Conservation (phyloP, 2,329 filamentous ascomycete genomes). For the Penicillium nordicum region DNA sequence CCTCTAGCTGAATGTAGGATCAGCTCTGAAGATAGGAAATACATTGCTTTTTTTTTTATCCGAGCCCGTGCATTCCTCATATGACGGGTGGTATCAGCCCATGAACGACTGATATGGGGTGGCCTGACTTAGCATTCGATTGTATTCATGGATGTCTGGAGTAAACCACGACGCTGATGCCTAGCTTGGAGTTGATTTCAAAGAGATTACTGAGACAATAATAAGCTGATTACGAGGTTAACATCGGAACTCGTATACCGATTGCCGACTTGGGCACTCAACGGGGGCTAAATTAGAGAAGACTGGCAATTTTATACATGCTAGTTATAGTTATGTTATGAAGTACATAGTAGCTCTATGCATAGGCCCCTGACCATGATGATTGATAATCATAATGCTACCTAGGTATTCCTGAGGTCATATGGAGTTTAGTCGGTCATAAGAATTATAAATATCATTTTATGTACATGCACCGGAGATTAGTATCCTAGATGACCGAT, state of each 20-base stretch:
- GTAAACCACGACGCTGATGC: background rate
- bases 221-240: background rate
- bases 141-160: background rate
- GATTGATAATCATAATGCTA: background rate
- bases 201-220: background rate
- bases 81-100: background rate
- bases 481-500: background rate
- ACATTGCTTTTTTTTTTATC: background rate
- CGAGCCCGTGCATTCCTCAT: background rate
- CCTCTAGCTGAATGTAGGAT: background rate
- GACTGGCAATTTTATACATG: background rate
- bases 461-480: background rate
- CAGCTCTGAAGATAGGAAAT: too few species aligned
- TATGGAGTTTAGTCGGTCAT: background rate
- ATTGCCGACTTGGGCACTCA: background rate
- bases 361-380: background rate
- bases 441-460: background rate
- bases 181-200: background rate
- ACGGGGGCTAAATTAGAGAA: background rate
- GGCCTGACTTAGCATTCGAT: background rate
- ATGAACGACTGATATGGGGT: background rate
- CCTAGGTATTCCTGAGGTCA: background rate
- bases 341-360: background rate
- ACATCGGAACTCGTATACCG: background rate
- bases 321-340: too few species aligned